Evolutionary conservation across 768 basidiomycete genomes (phyloP), one percentile per base, ranked within the genome.

Genomic region (Termitomyces sp.): DNA sequence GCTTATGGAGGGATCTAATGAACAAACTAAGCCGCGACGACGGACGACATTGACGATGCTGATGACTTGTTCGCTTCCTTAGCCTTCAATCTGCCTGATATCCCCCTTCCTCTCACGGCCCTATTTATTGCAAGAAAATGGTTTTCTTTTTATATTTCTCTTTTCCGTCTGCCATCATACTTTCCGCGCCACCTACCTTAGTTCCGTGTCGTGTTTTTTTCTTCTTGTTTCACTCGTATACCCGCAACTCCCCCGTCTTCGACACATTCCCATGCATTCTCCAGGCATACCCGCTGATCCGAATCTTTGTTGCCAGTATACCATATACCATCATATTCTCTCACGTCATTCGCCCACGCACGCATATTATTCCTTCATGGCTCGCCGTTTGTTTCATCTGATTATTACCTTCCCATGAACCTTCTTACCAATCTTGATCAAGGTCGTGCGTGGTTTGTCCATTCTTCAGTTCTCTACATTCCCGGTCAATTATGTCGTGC

Each of bases 1-100:
- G 75, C 71, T 37, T 76, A 73, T 66, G 75, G 71, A 60, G 74
- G 71, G 36, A 73, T 71, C 60, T 74, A 67, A 71, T 34, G 34
- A 43, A 71, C 27, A 14, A 51, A 53, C 20, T 55, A 37, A 40
- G 45, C 54, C 56, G 39, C 39, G 24, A 33, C 51, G 9, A 24
- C 16, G 26, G 48, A 55, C 56, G 44, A 56, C 53, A 30, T 53
- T 60, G 55, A 59, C 49, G 55, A 51, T 30, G 52, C 45, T 55
- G 48, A 61, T 30, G 56, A 46, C 39, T 22, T 46, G 34, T 43
- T 56, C 33, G 45, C 45, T 48, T 46, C 30, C 20, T n/a, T 52
- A n/a, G 51, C 44, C 27, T 37, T 43, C 22, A n/a, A 42, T 58
- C 55, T 57, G 14, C 10, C 47, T 37, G 22, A 36, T 48, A 20